phyloP scores from a whole-genome alignment of 768 basidiomycete genomes.

The Russula earlei region DNA sequence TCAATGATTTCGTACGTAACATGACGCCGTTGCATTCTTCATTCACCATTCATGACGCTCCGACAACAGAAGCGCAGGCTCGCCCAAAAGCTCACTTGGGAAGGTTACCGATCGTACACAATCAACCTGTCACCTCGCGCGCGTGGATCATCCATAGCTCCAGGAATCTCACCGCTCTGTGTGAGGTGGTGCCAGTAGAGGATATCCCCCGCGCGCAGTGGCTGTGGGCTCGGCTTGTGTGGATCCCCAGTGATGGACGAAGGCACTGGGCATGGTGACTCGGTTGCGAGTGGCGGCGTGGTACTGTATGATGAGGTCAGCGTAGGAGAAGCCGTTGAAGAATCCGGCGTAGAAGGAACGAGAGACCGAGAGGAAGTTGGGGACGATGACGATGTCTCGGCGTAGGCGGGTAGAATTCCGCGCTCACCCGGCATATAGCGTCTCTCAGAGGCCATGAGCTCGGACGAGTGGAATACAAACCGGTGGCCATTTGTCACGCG shows the following conservation, averaged over 20 bases:
- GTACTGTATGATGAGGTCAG: neutral
- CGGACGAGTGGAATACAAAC: slow-evolving; percentile 76
- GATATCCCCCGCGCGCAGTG: slow-evolving; percentile 45
- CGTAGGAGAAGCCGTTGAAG: neutral
- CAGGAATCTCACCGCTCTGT: slow-evolving; percentile 63
- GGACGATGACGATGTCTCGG: slow-evolving; percentile 11
- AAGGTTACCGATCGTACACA: slow-evolving; percentile 12
- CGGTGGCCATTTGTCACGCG: slow-evolving; percentile 77
- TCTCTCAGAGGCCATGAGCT: slow-evolving; percentile 54
- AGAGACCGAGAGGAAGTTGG: slow-evolving; percentile 6
- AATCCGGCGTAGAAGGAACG: slow-evolving; percentile 25
- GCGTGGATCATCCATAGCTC: slow-evolving; percentile 51
- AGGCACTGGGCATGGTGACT: slow-evolving; percentile 21
- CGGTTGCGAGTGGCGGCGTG: slow-evolving; percentile 15
- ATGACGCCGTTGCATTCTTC: neutral
- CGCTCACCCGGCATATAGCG: slow-evolving; percentile 54
- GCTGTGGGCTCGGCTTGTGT: slow-evolving; percentile 27
- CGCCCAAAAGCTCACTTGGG: neutral
- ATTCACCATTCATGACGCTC: too few relatives aligned
- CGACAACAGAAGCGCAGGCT: neutral
- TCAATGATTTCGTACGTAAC: neutral
- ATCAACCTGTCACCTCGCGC: slow-evolving; percentile 30
- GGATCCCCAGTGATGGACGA: slow-evolving; percentile 29
- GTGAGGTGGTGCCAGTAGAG: slow-evolving; percentile 72
- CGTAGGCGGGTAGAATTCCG: slow-evolving; percentile 27